Base-by-base conservation (phyloP, 768 basidiomycete species). In the Mycena maculata region DNA sequence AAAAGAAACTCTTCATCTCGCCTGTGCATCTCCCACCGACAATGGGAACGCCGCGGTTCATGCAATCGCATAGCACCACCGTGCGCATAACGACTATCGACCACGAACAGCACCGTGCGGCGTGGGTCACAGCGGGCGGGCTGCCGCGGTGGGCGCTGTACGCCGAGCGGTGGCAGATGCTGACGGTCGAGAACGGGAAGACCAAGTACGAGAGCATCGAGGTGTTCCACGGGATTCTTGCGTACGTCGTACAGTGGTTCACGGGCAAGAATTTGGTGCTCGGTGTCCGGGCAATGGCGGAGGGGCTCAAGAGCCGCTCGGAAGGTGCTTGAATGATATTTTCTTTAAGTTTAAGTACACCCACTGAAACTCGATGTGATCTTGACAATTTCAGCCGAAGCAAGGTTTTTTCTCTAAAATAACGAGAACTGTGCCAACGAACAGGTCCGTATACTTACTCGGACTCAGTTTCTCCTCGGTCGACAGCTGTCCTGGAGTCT, bases 171-270 rank as follows among this genome's bases (percentile, higher is more conserved):
- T 92, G 90, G 90, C 91, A 93, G 76, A 80, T 80, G 62, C 74
- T 93, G 57, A 85, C 79, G 31, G 49, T 58, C 8, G 85, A 81
- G 42, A 50, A 36, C 39, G 84, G 86, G 70, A 79, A 80, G 69
- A 91, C 90, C 30, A 83, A 81, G 52, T 93, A 93, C 67, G 90
- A 92, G 76, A 87, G 85, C 7, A 76, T 83, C 11, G 89, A 90
- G 72, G 87, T 87, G 30, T 92, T 91, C 56, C 76, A 76, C 20
- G 90, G 90, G 0, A 20, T 84, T 2, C 59, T 86, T 13, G 90
- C 89, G 39, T 88, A 90, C 70, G 1, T 87, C 12, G 76, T 91
- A 31, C 36, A 53, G 42, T 23, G 52, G 8, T 63, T 68, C 36
- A 53, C 50, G 3, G 67, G 67, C 3, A 59, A 41, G 45, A 60